Evolutionary conservation across 495 filamentous ascomycete genomes (phyloP).

Genomic region (Tuber magnatum): DNA sequence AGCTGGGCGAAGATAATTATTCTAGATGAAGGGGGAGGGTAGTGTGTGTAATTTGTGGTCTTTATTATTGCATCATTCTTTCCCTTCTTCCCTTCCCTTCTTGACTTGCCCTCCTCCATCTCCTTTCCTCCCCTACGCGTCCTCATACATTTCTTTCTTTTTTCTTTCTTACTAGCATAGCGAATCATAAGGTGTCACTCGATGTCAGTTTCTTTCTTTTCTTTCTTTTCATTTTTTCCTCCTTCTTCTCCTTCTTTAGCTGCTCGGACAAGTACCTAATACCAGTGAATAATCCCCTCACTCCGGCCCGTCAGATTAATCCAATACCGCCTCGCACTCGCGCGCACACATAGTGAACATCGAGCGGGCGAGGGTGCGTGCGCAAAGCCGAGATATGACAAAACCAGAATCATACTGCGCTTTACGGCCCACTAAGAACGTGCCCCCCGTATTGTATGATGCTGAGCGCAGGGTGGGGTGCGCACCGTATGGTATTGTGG

Average conservation of each 20-base stretch:
- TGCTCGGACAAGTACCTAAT: not conserved
- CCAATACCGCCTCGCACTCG: not conserved
- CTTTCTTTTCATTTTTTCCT: not conserved
- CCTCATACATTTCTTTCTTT: too few relatives aligned
- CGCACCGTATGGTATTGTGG: not conserved
- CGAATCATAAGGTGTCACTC: constrained; percentile 1
- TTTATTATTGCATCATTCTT: not conserved
- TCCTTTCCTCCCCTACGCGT: too few relatives aligned
- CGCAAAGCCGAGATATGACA: not conserved
- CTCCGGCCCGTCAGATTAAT: not conserved
- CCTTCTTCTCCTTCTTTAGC: not conserved
- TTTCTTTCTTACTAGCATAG: not conserved
- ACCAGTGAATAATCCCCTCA: not conserved
- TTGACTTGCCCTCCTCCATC: too few relatives aligned
- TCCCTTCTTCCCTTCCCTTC: not conserved
- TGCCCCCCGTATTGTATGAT: too few relatives aligned
- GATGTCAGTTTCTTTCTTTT: not conserved
- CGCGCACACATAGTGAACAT: not conserved
- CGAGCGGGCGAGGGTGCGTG: too few relatives aligned
- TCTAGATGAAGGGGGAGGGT: not conserved
- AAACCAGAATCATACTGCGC: not conserved
- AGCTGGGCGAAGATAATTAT: not conserved
- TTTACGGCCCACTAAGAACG: too few relatives aligned
- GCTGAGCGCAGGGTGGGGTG: too few relatives aligned
- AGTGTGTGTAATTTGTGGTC: not conserved